Base-by-base conservation (phyloP, 148 eudicot species). In the Heliamphora exappendiculata region DNA sequence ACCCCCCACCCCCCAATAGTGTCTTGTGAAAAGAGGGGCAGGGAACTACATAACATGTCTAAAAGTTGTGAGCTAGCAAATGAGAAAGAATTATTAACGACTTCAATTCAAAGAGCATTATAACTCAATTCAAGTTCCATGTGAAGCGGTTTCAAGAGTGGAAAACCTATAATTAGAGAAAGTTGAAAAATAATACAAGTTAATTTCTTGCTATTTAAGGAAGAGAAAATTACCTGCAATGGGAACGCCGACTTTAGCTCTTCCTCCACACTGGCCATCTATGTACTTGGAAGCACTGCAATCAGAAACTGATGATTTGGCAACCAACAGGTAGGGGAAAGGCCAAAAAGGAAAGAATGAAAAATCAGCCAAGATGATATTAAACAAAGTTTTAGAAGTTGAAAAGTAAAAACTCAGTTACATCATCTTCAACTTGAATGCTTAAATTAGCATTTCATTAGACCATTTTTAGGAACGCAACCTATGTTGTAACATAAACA, bases 141-240 rank as follows among this genome's bases (percentile, higher is more conserved):
- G n/a, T n/a, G n/a, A n/a, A n/a, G n/a, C n/a, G n/a, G n/a, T n/a
- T n/a, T n/a, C n/a, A n/a, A n/a, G n/a, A n/a, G n/a, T n/a, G n/a
- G n/a, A n/a, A n/a, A n/a, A n/a, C n/a, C n/a, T n/a, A n/a, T n/a
- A n/a, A n/a, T n/a, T n/a, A n/a, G 26, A 36, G 26, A 34, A 24
- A 31, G 14, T 37, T 11, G 37, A 34, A 8, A 49, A 47, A 28
- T 13, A 34, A 34, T 20, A 57, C n/a, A n/a, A n/a, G 29, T 47
- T n/a, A 47, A 31, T 4, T 16, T 33, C 45, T 22, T 12, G 45
- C 39, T 68, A 37, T 3, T 36, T 34, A 20, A 14, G 49, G n/a
- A 34, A 36, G 31, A 74, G 68, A 79, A 33, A 17, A 51, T 50
- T 89, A 93, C 98, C 98, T 94, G 88, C 96, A 74, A 89, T 60